These are phyloP conservation scores for Haplosporangium sp. DNA, from an alignment of 371 early-diverging fungal species.

Conservation along the genomic window DNA sequence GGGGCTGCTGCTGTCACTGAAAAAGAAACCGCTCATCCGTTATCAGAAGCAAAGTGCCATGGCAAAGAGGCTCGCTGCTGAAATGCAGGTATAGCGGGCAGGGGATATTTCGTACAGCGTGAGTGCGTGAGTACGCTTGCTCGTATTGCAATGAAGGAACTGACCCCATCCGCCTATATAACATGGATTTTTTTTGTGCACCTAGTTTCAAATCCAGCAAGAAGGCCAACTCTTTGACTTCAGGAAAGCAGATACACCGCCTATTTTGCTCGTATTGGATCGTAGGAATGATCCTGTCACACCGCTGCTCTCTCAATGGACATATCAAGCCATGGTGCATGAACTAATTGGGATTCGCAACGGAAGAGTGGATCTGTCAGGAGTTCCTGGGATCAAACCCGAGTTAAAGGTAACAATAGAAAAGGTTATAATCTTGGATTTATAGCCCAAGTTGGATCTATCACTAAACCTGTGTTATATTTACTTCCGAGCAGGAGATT, in stretches of 20 bases:
- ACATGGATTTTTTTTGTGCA: neutral
- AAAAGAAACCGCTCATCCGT: slow-evolving; percentile 91
- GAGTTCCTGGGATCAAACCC: slow-evolving; percentile 81
- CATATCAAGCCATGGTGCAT: slow-evolving; percentile 99
- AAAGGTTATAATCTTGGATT: neutral
- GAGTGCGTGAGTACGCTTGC: neutral
- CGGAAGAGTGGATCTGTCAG: slow-evolving; percentile 91
- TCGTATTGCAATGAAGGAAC: neutral
- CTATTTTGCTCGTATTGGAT: slow-evolving; percentile 92
- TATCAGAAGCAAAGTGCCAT: slow-evolving; percentile 84
- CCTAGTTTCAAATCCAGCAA: slow-evolving; percentile 78
- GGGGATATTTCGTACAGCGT: neutral
- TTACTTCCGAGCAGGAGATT: slow-evolving; percentile 73
- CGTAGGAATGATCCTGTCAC: slow-evolving; percentile 97
- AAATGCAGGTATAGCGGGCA: slow-evolving; percentile 69
- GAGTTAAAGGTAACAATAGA: slow-evolving; percentile 77
- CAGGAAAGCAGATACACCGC: slow-evolving; percentile 82
- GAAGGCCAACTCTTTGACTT: slow-evolving; percentile 90
- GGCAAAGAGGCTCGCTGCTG: slow-evolving; percentile 84
- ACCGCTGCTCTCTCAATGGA: slow-evolving; percentile 98
- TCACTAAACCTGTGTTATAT: neutral
- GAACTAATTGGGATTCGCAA: slow-evolving; percentile 96
- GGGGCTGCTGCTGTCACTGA: slow-evolving; percentile 83
- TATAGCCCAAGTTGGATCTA: neutral
- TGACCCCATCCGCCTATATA: neutral